Base-by-base conservation (phyloP, 495 filamentous ascomycete species). In the Hyaloscypha hepaticicola region DNA sequence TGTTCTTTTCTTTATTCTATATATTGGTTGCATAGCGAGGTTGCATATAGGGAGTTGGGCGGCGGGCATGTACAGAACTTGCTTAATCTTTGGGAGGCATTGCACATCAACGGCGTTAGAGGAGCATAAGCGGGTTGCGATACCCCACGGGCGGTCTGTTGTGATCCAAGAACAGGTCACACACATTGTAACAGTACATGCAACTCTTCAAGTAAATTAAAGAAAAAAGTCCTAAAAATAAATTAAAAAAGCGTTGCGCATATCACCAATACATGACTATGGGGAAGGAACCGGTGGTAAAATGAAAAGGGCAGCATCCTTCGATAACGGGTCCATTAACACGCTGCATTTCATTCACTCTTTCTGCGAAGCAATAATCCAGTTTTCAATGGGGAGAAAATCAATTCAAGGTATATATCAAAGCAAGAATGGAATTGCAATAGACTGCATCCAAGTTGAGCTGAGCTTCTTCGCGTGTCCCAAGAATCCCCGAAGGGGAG, bases 1-100 rank as follows among this genome's bases (percentile, higher is more conserved):
- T 9, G 38, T 45, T 45, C 12, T 45, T 45, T 16, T 14, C 4
- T 45, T 45, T 11, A 16, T 19, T 45, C 11, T 45, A 16, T 45
- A 45, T 34, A 29, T 33, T 57, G 22, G 1, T 25, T 53, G 50
- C 50, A 53, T 53, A 53, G 50, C 50, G 50, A 25, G 50, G 50
- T 53, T 24, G 50, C 50, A 53, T 53, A 53, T 19, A 27, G 0
- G 22, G 50, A 9, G 21, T 53, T 25, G 21, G 50, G 7, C 6
- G 25, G 50, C 3, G 5, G 50, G 19, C 50, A 53, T 53, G 50
- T 53, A 53, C 24, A 53, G 5, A 53, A 19, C 5, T 53, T 53
- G 50, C 50, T 25, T 21, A 24, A 53, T 52, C 50, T 53, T 25
- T 25, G 11, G 22, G 25, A 27, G 50, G 50, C 21, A 1, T 53